phyloP scores from a whole-genome alignment of 768 basidiomycete species.

The Boletus fagicola region DNA sequence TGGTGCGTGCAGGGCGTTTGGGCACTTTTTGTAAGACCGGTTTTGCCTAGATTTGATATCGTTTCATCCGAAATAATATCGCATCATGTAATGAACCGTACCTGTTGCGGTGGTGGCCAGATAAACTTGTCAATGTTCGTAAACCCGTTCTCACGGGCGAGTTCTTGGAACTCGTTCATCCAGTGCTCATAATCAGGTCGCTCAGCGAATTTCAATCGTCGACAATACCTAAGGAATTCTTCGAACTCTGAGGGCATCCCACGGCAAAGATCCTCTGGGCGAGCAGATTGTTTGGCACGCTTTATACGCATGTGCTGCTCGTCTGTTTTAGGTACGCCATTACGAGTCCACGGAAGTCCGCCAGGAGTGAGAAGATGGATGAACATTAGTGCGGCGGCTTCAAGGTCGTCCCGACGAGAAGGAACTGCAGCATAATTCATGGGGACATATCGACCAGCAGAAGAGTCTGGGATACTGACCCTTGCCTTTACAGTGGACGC shows the following conservation, averaged over 20 bases:
- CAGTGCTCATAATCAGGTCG: conserved; percentile 65
- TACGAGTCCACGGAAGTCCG: conserved; percentile 75
- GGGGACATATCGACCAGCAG: conserved; percentile 16
- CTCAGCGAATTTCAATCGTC: conserved; percentile 66
- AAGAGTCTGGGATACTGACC: conserved; percentile 40
- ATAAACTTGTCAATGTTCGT: conserved; percentile 58
- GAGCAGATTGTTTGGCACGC: conserved; percentile 57
- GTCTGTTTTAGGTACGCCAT: conserved; percentile 73
- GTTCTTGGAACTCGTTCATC: conserved; percentile 60
- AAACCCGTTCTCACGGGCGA: conserved; percentile 62
- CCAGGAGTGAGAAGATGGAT: conserved; percentile 77
- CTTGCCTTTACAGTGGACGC: conserved; percentile 74
- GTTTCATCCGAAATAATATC: conserved; percentile 1
- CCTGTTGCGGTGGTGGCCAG: conserved; percentile 63
- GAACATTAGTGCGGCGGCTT: conserved; percentile 74
- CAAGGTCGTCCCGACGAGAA: conserved; percentile 75
- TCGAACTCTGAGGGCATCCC: conserved; percentile 72
- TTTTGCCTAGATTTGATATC: conserved; percentile 26
- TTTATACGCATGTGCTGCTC: conserved; percentile 62
- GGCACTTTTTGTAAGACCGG: conserved; percentile 21
- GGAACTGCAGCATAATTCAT: conserved; percentile 50
- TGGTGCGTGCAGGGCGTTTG: conserved; percentile 27
- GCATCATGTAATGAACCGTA: conserved; percentile 12
- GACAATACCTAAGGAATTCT: conserved; percentile 71
- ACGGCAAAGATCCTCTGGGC: conserved; percentile 64